Base-by-base conservation (phyloP, 345 rosid genomes). In the Heritiera fomes region DNA sequence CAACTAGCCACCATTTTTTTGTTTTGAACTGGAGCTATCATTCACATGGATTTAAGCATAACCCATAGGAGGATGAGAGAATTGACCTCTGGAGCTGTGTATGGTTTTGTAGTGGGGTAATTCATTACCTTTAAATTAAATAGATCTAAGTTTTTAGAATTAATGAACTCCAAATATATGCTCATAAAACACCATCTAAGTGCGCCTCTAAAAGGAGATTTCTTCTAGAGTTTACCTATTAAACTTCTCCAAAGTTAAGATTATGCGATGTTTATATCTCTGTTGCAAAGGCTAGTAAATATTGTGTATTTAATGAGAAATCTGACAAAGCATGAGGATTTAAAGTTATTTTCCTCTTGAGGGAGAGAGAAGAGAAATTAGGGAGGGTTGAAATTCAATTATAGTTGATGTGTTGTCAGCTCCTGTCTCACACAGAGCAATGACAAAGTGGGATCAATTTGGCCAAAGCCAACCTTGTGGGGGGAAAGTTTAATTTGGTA, bases 341-440 rank as follows among this genome's bases (percentile, higher is more conserved):
- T 52, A 17, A 7, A 40, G 75, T 34, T 71, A 50, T 71, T 1
- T 50, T 23, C 55, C 7, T 49, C 11, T 12, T 20, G 17, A 38
- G 47, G 7, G 49, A 3, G 23, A 72, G 23, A 72, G 46, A 13
- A 47, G 75, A 50, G 28, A 53, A 71, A 15, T 17, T 52, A 34
- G 14, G 32, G 38, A 73, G 63, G 49, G 47, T 55, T 55, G 32
- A 73, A 55, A 38, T 55, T 55, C 49, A 73, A 38, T 73, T 73
- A 55, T 8, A 55, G 38, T 9, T 30, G 76, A 12, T 34, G 32
- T 13, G 32, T 34, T 34, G 38, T 34, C 11, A 55, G n/a, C 14
- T 72, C 61, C n/a, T 34, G 23, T 38, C 47, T 41, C 75, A 18
- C 23, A 23, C 7, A 23, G 43, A 30, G 30, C 53, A 50, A 63